Percentiles rank a stretch among this genome's conserved stretches.
phyloP scores from a whole-genome alignment of 2,329 filamentous ascomycete genomes.

The Nannizzia gypsea region DNA sequence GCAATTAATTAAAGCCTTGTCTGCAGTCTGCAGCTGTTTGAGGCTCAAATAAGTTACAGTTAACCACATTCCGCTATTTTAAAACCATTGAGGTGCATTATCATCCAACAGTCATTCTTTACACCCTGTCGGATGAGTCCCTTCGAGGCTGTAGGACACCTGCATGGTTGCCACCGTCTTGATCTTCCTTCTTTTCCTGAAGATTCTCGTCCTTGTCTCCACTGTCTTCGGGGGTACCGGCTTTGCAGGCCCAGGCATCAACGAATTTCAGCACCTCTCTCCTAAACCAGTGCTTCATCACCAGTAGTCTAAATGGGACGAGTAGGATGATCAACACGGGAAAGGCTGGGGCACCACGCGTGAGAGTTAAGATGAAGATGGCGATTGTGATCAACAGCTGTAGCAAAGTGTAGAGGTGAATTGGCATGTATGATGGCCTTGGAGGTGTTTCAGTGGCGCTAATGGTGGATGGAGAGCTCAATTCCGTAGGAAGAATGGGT shows the following conservation, averaged over 20 bases:
- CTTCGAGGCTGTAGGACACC: not conserved
- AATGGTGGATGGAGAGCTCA: not conserved
- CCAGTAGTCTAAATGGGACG: constrained; percentile 49
- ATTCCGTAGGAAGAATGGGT: constrained; percentile 32
- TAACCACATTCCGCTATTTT: not conserved
- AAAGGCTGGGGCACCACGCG: constrained; percentile 51
- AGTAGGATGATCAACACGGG: constrained; percentile 52
- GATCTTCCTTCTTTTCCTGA: constrained; percentile 2
- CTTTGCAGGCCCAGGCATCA: constrained; percentile 40
- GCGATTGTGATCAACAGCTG: constrained; percentile 48
- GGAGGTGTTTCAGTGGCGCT: not conserved
- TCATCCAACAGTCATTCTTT: not conserved
- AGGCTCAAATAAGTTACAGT: no score
- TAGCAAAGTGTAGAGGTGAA: constrained; percentile 48
- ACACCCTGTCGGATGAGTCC: not conserved
- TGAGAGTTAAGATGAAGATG: constrained; percentile 53
- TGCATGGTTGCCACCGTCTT: not conserved
- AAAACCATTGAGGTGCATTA: no score
- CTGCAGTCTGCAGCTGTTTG: not conserved
- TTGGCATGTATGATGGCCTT: constrained; percentile 37
- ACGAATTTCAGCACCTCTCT: constrained; percentile 45
- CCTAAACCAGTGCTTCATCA: constrained; percentile 51
- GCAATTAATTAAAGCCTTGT: not conserved
- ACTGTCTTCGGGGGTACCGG: constrained; percentile 44
- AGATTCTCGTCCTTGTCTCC: constrained; percentile 19